phyloP scores from a whole-genome alignment of 306 rosid species.

The Potentilla sterilis region DNA sequence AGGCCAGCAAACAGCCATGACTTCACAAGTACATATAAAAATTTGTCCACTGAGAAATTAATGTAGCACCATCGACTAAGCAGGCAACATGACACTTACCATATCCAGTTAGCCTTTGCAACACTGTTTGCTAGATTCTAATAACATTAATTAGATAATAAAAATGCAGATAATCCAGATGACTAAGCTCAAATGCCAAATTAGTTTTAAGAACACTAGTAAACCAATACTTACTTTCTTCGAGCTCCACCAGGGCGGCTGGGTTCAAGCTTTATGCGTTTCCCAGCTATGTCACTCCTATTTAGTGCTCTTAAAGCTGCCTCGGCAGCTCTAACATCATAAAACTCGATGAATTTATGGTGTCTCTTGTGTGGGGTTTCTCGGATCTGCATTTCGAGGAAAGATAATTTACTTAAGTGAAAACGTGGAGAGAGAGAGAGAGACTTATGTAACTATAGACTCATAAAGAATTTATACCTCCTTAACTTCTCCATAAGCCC shows the following conservation, averaged over 20 bases:
- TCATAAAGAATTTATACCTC: slow-evolving; percentile 51
- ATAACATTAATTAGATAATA: neutral
- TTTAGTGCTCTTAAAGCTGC: slow-evolving; percentile 87
- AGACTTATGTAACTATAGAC: slow-evolving; percentile 7
- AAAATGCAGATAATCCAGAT: neutral
- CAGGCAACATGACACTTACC: neutral
- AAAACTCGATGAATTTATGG: slow-evolving; percentile 88
- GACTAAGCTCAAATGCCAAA: neutral
- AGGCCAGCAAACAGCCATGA: neutral
- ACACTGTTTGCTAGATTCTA: neutral
- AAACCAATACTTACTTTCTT: slow-evolving; percentile 58
- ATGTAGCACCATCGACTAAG: neutral
- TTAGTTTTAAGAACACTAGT: slow-evolving; percentile 4
- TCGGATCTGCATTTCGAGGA: slow-evolving; percentile 59
- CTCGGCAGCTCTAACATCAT: slow-evolving; percentile 89
- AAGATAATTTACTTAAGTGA: slow-evolving; percentile 5
- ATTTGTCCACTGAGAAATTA: neutral
- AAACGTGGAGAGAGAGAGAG: slow-evolving; percentile 14
- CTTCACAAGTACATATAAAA: neutral
- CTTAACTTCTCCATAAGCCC: slow-evolving; percentile 91
- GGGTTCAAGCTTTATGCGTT: slow-evolving; percentile 93
- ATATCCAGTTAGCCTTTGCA: neutral
- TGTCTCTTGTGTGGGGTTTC: slow-evolving; percentile 97
- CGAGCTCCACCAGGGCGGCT: slow-evolving; percentile 99
- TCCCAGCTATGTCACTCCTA: slow-evolving; percentile 94